Evolutionary conservation across 176 grass and related monocot genomes (phyloP), one percentile per base, ranked within the genome.

Genomic region (Triticum dicoccoides): DNA sequence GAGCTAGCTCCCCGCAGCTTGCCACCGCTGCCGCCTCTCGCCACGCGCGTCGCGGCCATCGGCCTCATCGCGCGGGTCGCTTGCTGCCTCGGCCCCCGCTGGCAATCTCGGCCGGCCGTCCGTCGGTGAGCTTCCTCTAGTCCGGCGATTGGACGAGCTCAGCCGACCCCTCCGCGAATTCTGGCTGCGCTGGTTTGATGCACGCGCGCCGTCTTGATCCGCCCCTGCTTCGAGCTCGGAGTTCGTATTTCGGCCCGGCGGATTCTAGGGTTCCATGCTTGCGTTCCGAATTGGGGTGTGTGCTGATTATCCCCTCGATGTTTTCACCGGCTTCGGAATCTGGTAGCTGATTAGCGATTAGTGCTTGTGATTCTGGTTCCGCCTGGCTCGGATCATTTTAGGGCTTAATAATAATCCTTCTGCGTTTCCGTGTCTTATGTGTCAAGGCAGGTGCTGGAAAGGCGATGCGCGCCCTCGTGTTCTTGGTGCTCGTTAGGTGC

Each of bases 381-480:
- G 18, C 58, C 4, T 82, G 23, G 54, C 63, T 71, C 27, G 33
- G 56, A 52, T 30, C 82, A 13, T 65, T 21, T 52, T 44, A 79
- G n/a, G 59, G 15, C 54, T 30, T 90, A 45, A 84, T n/a, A 8
- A 21, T 21, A 7, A 18, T 8, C 54, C 5, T 21, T 9, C 7
- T 84, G 44, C 76, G 47, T 18, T 68, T 91, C 14, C 61, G 17
- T 76, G 56, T 65, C 82, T 76, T 83, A 39, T 62, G 14, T 73
- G 61, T 80, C 44, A 39, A 34, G 59, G 68, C 68, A 91, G 68
- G 85, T 66, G 35, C 44, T 67, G 75, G 56, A 79, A 73, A 73
- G 27, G 62, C 37, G 34, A 80, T 24, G 24, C 25, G 2, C 41
- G 3, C 67, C 74, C 18, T 37, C 61, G 25, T 80, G 33, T 38